These are phyloP conservation scores for Sarocladium brachiariae DNA, from an alignment of 2,329 filamentous ascomycete genomes.

Conservation along the genomic window DNA sequence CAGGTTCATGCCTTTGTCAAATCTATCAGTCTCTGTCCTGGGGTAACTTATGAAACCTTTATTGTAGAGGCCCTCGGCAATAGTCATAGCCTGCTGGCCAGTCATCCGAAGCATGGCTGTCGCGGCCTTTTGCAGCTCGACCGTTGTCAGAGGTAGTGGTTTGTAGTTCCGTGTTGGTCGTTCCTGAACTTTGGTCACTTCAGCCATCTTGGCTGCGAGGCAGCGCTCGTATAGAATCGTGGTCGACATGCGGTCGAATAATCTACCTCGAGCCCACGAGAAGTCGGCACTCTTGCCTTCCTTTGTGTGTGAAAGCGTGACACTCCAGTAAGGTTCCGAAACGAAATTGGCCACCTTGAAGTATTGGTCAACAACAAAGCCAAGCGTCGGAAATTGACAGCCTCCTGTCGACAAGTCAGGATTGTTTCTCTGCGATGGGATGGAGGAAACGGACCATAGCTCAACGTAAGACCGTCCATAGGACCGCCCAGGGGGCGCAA, in stretches of 20 bases:
- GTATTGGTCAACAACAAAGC: slow-evolving; percentile 95
- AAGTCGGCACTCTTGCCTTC: slow-evolving; percentile 78
- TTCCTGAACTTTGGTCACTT: slow-evolving; percentile 77
- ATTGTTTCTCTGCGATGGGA: background rate
- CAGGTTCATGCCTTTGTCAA: slow-evolving; percentile 84
- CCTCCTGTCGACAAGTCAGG: slow-evolving; percentile 48
- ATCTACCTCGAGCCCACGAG: slow-evolving; percentile 69
- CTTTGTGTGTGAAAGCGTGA: slow-evolving; percentile 74
- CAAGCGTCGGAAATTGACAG: slow-evolving; percentile 93
- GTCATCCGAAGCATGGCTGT: slow-evolving; percentile 85
- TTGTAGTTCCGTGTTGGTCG: slow-evolving; percentile 94
- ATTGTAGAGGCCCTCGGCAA: slow-evolving; percentile 83
- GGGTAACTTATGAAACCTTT: slow-evolving; percentile 97
- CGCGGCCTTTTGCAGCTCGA: slow-evolving; percentile 94
- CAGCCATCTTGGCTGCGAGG: slow-evolving; percentile 66
- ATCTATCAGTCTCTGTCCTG: slow-evolving; percentile 93
- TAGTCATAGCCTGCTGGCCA: slow-evolving; percentile 81
- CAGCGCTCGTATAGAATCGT: slow-evolving; percentile 82
- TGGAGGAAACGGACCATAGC: slow-evolving; percentile 58
- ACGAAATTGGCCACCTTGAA: slow-evolving; percentile 91
- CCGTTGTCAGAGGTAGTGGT: slow-evolving; percentile 86
- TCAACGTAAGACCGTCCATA: slow-evolving; percentile 60
- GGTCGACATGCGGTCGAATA: slow-evolving; percentile 82
- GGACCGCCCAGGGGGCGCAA: slow-evolving; percentile 66
- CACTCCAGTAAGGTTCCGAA: slow-evolving; percentile 86